Evolutionary conservation across 2,329 filamentous ascomycete genomes (phyloP).

Genomic region (Colletotrichum tamarilloi): DNA sequence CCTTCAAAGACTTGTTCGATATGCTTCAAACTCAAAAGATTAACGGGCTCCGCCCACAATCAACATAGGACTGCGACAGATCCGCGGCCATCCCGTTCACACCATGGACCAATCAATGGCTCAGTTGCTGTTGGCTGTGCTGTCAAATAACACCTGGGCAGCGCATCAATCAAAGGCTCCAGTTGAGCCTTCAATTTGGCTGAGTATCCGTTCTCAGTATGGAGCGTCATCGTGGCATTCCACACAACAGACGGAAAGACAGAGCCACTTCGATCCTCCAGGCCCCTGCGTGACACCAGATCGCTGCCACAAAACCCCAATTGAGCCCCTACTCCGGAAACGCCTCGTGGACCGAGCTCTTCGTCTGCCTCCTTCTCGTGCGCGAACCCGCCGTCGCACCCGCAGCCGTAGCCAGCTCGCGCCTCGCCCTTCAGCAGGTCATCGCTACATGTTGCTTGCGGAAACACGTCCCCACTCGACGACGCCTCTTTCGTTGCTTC

Average conservation of each 20-base stretch:
- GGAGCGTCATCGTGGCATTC: neutral
- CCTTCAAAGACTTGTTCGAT: slow-evolving; percentile 8
- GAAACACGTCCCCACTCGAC: neutral
- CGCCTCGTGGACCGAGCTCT: slow-evolving; percentile 11
- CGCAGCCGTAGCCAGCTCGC: neutral
- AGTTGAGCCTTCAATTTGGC: slow-evolving; percentile 11
- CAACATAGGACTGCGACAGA: neutral
- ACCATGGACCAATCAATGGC: neutral
- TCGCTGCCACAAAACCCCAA: slow-evolving; percentile 21
- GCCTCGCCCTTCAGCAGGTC: neutral
- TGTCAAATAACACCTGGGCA: neutral
- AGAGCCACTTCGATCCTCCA: slow-evolving; percentile 1
- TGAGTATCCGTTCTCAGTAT: neutral
- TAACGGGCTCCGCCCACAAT: neutral
- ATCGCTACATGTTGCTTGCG: slow-evolving; percentile 15
- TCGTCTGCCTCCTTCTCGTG: neutral
- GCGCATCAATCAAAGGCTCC: neutral
- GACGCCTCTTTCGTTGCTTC: slow-evolving; percentile 23
- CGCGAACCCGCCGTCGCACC: neutral
- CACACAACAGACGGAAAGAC: neutral
- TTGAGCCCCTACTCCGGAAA: slow-evolving; percentile 23
- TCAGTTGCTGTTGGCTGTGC: neutral
- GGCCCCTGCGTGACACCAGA: slow-evolving; percentile 27
- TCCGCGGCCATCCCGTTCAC: neutral
- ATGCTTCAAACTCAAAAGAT: slow-evolving; percentile 25